Conservation (phyloP, 202 grass and related monocot species). For the Dendrocalamus latiflorus region DNA sequence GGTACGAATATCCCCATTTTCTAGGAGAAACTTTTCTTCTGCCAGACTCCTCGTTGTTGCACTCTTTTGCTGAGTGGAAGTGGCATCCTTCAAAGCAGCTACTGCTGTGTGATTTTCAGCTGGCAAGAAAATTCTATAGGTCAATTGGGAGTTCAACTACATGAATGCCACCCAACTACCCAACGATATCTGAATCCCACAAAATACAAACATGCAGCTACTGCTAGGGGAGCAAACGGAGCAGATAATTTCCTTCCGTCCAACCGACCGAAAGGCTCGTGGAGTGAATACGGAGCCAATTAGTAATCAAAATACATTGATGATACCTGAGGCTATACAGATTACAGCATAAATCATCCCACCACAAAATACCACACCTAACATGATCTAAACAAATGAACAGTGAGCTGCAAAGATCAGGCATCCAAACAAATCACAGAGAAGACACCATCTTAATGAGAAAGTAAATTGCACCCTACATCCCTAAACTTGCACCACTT, state of each 20-base stretch:
- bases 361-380: neutral
- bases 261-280: no score
- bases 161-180: neutral
- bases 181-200: neutral
- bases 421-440: neutral
- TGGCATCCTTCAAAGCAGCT: conserved; percentile 38
- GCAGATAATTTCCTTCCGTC: no score
- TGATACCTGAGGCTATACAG: no score
- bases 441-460: neutral
- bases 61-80: conserved; percentile 46
- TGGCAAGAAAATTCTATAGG: conserved; percentile 19
- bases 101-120: conserved; percentile 52
- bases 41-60: conserved; percentile 35
- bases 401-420: neutral
- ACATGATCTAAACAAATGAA: neutral
- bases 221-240: no score
- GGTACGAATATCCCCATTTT: conserved; percentile 61
- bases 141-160: neutral
- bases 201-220: neutral
- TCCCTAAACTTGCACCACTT: neutral
- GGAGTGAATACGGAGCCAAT: no score
- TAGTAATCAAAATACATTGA: neutral
- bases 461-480: neutral
- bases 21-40: conserved; percentile 38
- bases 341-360: neutral